phyloP scores from a whole-genome alignment of 345 rosid genomes.

The Mangifera indica region DNA sequence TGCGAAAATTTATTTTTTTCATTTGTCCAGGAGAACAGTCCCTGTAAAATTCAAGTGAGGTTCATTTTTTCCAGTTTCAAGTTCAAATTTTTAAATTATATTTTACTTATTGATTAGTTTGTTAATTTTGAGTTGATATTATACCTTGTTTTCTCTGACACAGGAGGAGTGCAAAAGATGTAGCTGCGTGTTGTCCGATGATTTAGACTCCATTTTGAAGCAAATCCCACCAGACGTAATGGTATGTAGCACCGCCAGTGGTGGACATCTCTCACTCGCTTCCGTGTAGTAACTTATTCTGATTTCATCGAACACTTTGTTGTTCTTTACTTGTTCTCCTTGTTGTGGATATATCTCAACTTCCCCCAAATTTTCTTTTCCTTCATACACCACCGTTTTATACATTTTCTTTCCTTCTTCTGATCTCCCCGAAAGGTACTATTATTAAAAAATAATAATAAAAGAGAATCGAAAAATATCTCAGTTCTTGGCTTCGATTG shows the following conservation, averaged over 20 bases:
- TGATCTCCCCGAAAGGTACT: constrained; percentile 18
- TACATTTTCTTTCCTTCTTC: constrained; percentile 38
- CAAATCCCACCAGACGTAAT: constrained; percentile 66
- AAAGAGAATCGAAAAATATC: constrained; percentile 25
- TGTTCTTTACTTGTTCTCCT: constrained; percentile 42
- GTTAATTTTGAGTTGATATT: constrained; percentile 21
- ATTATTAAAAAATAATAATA: constrained; percentile 17
- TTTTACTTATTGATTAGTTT: not conserved
- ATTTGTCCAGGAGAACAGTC: constrained; percentile 35
- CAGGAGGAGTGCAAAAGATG: constrained; percentile 73
- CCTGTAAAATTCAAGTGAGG: constrained; percentile 24
- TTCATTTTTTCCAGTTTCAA: constrained; percentile 9
- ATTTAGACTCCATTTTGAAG: constrained; percentile 89
- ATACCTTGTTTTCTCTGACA: constrained; percentile 94
- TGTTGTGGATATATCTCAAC: constrained; percentile 67
- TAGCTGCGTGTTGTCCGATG: constrained; percentile 55
- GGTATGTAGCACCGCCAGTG: constrained; percentile 88
- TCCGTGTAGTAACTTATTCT: constrained; percentile 61
- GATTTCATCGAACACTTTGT: constrained; percentile 64
- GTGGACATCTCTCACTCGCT: constrained; percentile 93
- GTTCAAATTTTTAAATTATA: not conserved
- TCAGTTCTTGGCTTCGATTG: constrained; percentile 22
- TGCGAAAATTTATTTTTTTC: constrained; percentile 1
- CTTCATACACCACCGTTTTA: constrained; percentile 68
- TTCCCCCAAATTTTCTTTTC: constrained; percentile 67